These are phyloP conservation scores for Aspergillus nidulans DNA, from an alignment of 495 filamentous ascomycete species.

Conservation along the genomic window DNA sequence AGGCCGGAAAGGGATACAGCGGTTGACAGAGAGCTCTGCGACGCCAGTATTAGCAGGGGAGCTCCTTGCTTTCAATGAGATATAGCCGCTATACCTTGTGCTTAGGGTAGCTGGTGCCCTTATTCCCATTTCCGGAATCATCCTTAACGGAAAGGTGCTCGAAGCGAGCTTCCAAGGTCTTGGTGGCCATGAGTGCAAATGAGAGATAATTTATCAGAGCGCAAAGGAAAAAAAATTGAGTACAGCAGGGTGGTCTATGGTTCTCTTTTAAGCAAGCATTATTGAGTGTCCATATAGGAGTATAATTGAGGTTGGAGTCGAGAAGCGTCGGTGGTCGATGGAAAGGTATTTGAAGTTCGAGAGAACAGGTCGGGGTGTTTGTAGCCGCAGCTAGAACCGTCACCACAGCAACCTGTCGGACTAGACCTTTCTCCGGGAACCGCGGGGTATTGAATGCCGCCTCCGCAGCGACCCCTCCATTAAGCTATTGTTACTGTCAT, in stretches of 20 bases:
- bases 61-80: neutral
- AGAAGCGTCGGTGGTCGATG: conserved; percentile 10
- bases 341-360: conserved; percentile 15
- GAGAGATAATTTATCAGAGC: neutral
- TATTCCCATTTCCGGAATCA: conserved; percentile 61
- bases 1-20: conserved; percentile 50
- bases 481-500: no score
- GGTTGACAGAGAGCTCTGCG: conserved; percentile 44
- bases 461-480: neutral
- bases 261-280: conserved; percentile 9
- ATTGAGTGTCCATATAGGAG: neutral
- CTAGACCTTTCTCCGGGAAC: conserved; percentile 36
- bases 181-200: conserved; percentile 45
- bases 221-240: neutral
- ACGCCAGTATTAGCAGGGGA: conserved; percentile 27
- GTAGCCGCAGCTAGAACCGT: conserved; percentile 20
- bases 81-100: conserved; percentile 52
- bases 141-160: conserved; percentile 79
- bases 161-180: conserved; percentile 70
- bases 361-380: conserved; percentile 31
- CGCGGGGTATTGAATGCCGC: conserved; percentile 30
- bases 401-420: conserved; percentile 40
- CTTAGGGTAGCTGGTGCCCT: conserved; percentile 53
- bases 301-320: neutral
- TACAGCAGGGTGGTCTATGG: neutral